Evolutionary conservation across 148 eudicot species (phyloP), one percentile per base, ranked within the genome.

Genomic region (Suaeda aralocaspica): DNA sequence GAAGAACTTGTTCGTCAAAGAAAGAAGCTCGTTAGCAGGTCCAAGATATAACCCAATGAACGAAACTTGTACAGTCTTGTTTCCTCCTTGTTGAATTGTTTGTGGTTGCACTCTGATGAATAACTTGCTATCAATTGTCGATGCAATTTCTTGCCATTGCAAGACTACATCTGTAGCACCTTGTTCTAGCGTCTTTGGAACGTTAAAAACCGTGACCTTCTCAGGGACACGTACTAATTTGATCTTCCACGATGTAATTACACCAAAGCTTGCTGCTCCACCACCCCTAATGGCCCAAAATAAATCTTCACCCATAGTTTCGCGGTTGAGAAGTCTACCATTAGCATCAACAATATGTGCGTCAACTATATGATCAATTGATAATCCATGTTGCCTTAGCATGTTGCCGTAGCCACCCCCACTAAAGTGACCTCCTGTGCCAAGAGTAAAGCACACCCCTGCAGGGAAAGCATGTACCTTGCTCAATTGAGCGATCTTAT

Each of bases 211-310:
- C 0, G 76, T 71, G n/a, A 77, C 53, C 28, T 34, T 36, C 6
- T 50, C 48, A 1, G 72, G 80, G 2, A 77, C 46, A 7, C 62
- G 68, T 58, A 80, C 83, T 42, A 80, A 70, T 2, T 65, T 51
- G 10, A 80, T 76, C 60, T 64, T 76, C 83, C 83, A 80, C 0
- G 83, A 49, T 3, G 76, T 18, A 29, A 80, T 60, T 9, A 80
- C 80, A n/a, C 79, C 72, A 42, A 80, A 80, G 30, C 83, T 80
- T 25, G 83, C 71, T 21, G 64, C 83, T 0, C 77, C 83, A 1
- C 83, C 83, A 7, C 83, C 83, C 33, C 77, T 77, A 51, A 80
- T 80, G 10, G 83, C 83, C 83, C 83, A 80, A 42, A 80, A 79
- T 0, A 80, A 26, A 60, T 80, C 83, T 48, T 80, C 83, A 6